Percentiles rank a stretch among this genome's conserved stretches.
These are phyloP conservation scores for Darksidea phi DNA, from an alignment of 495 filamentous ascomycete species.

Conservation along the genomic window DNA sequence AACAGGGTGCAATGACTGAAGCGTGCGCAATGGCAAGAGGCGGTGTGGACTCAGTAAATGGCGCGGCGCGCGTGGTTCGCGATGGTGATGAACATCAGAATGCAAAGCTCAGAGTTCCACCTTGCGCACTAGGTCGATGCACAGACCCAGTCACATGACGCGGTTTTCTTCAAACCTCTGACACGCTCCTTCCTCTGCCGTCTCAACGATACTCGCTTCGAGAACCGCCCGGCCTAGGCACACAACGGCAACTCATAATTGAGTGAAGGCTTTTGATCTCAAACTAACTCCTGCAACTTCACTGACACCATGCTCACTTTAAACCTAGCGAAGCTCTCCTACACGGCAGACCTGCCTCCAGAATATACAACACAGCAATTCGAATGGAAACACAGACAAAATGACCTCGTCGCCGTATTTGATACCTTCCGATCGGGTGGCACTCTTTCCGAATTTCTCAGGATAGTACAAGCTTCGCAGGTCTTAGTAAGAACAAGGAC, in stretches of 20 bases:
- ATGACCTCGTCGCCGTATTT: slow-evolving; percentile 44
- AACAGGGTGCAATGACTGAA: neutral
- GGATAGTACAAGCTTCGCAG: slow-evolving; percentile 44
- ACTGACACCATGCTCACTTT: slow-evolving; percentile 20
- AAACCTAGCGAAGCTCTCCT: slow-evolving; percentile 38
- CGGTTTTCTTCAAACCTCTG: too few relatives aligned
- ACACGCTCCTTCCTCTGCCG: too few relatives aligned
- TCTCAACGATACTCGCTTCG: too few relatives aligned
- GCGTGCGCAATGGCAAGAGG: slow-evolving; percentile 5
- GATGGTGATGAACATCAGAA: neutral
- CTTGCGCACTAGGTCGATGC: neutral
- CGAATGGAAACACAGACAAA: slow-evolving; percentile 37
- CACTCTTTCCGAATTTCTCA: slow-evolving; percentile 36
- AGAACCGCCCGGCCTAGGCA: too few relatives aligned
- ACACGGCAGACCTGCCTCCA: slow-evolving; percentile 23
- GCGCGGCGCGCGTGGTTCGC: slow-evolving; percentile 15
- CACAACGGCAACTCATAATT: neutral
- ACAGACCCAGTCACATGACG: neutral
- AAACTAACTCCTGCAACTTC: slow-evolving; percentile 4
- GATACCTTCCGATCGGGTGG: slow-evolving; percentile 36
- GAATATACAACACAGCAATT: slow-evolving; percentile 21
- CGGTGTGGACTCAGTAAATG: neutral
- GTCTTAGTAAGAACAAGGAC: slow-evolving; percentile 42
- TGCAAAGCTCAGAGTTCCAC: neutral
- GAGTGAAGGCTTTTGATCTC: neutral